phyloP scores from a whole-genome alignment of 2,329 filamentous ascomycete genomes.

The Botrytis medusae region DNA sequence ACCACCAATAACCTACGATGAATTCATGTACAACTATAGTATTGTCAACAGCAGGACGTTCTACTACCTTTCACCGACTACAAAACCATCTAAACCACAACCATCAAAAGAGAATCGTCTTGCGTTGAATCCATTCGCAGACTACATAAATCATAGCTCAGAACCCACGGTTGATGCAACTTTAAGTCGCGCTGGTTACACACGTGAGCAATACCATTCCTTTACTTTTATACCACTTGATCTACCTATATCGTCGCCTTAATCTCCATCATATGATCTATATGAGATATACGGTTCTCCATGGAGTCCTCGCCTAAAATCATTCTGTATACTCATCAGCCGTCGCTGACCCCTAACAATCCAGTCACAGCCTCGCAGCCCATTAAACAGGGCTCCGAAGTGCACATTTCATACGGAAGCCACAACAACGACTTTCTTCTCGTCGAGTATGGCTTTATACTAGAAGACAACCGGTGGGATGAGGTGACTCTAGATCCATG shows the following conservation, averaged over 20 bases:
- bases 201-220: conserved; percentile 31
- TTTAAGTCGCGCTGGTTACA: conserved; percentile 53
- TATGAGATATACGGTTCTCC: too few relatives aligned
- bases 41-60: conserved; percentile 64
- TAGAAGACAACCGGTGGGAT: conserved; percentile 38
- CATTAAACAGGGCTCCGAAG: conserved; percentile 60
- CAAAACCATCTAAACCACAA: conserved; percentile 43
- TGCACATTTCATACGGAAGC: conserved; percentile 67
- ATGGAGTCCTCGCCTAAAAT: not conserved
- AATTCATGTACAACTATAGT: conserved; percentile 58
- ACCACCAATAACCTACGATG: conserved; percentile 41
- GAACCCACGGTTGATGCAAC: conserved; percentile 45
- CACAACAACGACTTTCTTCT: conserved; percentile 74
- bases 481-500: conserved; percentile 36
- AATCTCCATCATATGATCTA: not conserved
- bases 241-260: not conserved
- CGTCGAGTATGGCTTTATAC: conserved; percentile 55
- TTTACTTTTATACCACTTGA: not conserved
- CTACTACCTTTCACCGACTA: conserved; percentile 47
- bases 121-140: conserved; percentile 69
- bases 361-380: conserved; percentile 49
- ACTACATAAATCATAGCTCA: conserved; percentile 63
- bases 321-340: not conserved
- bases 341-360: not conserved
- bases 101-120: conserved; percentile 57